Evolutionary conservation across 345 rosid species (phyloP).

Genomic region (Gossypium sturtianum): DNA sequence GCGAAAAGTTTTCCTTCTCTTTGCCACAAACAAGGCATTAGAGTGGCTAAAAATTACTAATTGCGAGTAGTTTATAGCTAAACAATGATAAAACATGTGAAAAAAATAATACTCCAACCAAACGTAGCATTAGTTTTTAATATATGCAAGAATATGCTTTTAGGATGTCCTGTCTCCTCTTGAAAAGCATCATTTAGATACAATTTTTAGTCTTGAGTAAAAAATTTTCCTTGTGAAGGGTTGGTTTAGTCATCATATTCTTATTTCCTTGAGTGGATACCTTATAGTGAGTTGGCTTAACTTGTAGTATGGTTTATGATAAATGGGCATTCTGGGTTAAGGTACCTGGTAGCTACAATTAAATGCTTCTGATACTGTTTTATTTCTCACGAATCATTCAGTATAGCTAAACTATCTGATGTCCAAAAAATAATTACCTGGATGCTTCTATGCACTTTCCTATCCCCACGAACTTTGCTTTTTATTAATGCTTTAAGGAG

Average conservation of each 20-base stretch:
- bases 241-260: neutral
- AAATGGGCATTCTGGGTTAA: neutral
- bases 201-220: neutral
- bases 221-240: neutral
- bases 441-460: neutral
- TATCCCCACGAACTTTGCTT: neutral
- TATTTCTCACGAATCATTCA: neutral
- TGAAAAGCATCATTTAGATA: neutral
- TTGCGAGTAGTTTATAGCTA: too few species aligned
- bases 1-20: too few species aligned
- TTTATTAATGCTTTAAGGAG: neutral
- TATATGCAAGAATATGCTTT: neutral
- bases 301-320: neutral
- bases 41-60: too few species aligned
- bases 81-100: too few species aligned
- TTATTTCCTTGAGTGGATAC: neutral
- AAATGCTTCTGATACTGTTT: neutral
- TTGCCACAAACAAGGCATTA: too few species aligned
- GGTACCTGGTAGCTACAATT: neutral
- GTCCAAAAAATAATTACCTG: neutral
- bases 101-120: too few species aligned
- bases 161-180: neutral
- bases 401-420: neutral
- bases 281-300: neutral
- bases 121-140: neutral